Percentiles rank a stretch among this genome's conserved stretches.
Conservation (phyloP, 306 rosid species). For the Myrica gale region DNA sequence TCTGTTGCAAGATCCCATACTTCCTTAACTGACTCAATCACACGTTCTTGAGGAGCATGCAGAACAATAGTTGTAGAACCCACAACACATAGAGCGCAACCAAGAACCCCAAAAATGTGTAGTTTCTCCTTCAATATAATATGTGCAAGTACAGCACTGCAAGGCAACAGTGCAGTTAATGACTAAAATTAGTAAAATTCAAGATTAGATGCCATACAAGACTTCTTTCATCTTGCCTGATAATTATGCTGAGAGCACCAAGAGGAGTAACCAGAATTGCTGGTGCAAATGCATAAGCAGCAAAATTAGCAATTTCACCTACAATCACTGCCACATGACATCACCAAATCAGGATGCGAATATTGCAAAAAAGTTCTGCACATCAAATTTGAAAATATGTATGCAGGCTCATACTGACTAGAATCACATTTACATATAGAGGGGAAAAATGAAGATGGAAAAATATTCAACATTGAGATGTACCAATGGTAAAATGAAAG, state of each 20-base stretch:
- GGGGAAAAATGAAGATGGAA: background rate
- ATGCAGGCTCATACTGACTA: background rate
- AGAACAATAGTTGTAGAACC: slow-evolving; percentile 93
- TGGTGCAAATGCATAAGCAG: slow-evolving; percentile 98
- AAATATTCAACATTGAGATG: background rate
- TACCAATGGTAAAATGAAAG: background rate
- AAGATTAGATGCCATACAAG: background rate
- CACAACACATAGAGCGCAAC: slow-evolving; percentile 91
- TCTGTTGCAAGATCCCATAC: slow-evolving; percentile 99
- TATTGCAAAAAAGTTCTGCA: background rate
- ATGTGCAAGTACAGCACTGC: slow-evolving; percentile 98
- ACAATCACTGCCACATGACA: slow-evolving; percentile 81
- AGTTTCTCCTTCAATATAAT: slow-evolving; percentile 82
- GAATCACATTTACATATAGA: background rate
- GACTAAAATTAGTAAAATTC: slow-evolving; percentile 22
- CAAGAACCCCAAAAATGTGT: slow-evolving; percentile 90
- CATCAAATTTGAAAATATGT: background rate
- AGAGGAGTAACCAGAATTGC: slow-evolving; percentile 97
- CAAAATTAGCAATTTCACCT: slow-evolving; percentile 97
- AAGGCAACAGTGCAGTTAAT: slow-evolving; percentile 43
- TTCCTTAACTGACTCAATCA: slow-evolving; percentile 80
- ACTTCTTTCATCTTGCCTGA: slow-evolving; percentile 58
- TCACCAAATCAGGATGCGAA: slow-evolving; percentile 28
- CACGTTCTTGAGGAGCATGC: slow-evolving; percentile 94
- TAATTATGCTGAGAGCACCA: slow-evolving; percentile 97